These are phyloP conservation scores for Chrysoporthe cubensis DNA, from an alignment of 2,329 filamentous ascomycete genomes.

Conservation along the genomic window DNA sequence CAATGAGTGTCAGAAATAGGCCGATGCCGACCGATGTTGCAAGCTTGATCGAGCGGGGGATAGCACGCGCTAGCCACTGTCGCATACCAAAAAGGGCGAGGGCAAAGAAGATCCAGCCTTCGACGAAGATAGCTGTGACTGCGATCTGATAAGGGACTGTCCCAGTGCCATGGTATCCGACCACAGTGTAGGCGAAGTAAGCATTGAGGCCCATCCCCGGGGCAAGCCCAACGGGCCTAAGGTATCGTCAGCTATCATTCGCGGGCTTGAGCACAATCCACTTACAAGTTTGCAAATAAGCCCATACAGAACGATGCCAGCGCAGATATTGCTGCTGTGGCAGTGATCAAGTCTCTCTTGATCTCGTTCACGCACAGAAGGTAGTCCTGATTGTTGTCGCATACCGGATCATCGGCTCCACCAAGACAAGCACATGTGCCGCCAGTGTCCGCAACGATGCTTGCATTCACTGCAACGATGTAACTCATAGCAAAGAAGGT, in stretches of 20 bases:
- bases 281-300: conserved; percentile 74
- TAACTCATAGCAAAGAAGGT: conserved; percentile 72
- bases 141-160: conserved; percentile 75
- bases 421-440: conserved; percentile 76
- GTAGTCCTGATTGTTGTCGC: conserved; percentile 61
- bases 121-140: conserved; percentile 84
- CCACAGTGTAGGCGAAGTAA: conserved; percentile 83
- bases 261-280: conserved; percentile 20
- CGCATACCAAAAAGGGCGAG: conserved; percentile 80
- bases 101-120: conserved; percentile 83
- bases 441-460: conserved; percentile 63
- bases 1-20: conserved; percentile 77
- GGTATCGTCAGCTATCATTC: conserved; percentile 10
- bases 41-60: conserved; percentile 83
- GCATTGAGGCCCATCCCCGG: conserved; percentile 85
- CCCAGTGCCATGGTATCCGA: conserved; percentile 76
- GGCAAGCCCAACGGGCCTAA: conserved; percentile 67
- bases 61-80: conserved; percentile 84
- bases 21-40: conserved; percentile 86
- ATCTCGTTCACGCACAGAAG: conserved; percentile 65
- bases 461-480: conserved; percentile 55
- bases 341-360: conserved; percentile 80
- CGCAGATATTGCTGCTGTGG: conserved; percentile 80
- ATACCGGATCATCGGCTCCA: conserved; percentile 54
- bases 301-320: conserved; percentile 84